phyloP scores from a whole-genome alignment of 768 basidiomycete genomes.

The Nevesoporus exiguus region DNA sequence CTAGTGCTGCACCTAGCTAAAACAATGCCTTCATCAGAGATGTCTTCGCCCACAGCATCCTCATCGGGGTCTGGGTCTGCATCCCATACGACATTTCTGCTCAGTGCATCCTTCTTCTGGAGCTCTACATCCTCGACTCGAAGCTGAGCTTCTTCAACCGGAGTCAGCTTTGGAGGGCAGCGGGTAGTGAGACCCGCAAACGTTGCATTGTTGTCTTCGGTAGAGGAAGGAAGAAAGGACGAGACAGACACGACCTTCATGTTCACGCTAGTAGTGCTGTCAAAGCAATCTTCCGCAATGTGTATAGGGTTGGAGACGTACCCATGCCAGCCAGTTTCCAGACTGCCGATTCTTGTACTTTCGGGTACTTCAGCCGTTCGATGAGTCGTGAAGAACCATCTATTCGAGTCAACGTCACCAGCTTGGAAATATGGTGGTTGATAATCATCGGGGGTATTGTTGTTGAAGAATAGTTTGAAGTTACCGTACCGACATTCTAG shows the following conservation, averaged over 20 bases:
- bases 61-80: constrained; percentile 52
- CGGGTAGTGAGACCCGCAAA: constrained; percentile 46
- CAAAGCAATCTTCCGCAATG: background rate
- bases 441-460: constrained; percentile 75
- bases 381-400: constrained; percentile 81
- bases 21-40: constrained; percentile 26
- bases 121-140: constrained; percentile 54
- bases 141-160: constrained; percentile 53
- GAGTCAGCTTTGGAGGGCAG: constrained; percentile 44
- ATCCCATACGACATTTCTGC: constrained; percentile 64
- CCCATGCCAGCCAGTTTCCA: constrained; percentile 75
- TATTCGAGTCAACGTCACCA: constrained; percentile 68
- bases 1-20: constrained; percentile 21
- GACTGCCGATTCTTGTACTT: constrained; percentile 60
- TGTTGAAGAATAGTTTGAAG: constrained; percentile 84
- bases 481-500: constrained; percentile 80
- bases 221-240: constrained; percentile 62
- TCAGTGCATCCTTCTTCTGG: constrained; percentile 59
- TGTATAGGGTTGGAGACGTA: constrained; percentile 26
- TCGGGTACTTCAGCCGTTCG: constrained; percentile 69
- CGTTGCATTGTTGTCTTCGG: constrained; percentile 53
- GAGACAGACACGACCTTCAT: constrained; percentile 72
- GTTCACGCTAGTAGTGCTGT: constrained; percentile 49
- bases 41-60: constrained; percentile 60
- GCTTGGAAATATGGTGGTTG: constrained; percentile 79